phyloP scores from a whole-genome alignment of 2,329 filamentous ascomycete genomes.

The Emergomyces orientalis region DNA sequence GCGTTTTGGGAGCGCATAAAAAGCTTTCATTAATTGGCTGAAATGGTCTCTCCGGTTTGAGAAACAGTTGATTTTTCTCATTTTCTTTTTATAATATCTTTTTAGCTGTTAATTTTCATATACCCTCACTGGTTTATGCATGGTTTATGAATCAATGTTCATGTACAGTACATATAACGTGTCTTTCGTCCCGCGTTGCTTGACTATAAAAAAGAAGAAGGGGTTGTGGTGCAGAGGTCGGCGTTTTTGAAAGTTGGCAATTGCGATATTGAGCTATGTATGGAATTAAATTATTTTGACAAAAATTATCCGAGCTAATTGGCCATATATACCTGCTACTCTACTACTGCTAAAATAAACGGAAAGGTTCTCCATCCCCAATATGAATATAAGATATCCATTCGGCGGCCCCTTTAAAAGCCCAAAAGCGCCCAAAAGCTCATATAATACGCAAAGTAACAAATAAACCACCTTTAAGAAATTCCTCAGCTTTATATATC shows the following conservation, averaged over 20 bases:
- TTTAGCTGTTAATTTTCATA: neutral
- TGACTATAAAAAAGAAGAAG: too few relatives aligned
- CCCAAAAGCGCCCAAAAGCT: too few relatives aligned
- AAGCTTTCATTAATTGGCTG: neutral
- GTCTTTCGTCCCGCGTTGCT: too few relatives aligned
- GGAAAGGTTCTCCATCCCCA: too few relatives aligned
- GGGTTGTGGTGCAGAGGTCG: neutral
- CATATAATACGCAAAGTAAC: too few relatives aligned
- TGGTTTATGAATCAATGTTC: neutral
- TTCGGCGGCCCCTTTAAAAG: too few relatives aligned
- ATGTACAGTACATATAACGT: neutral
- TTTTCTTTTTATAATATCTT: neutral
- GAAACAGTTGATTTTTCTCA: neutral
- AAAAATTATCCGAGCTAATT: neutral
- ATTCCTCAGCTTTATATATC: too few relatives aligned
- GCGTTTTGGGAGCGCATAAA: neutral
- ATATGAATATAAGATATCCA: too few relatives aligned
- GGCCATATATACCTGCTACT: too few relatives aligned
- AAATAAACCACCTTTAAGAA: too few relatives aligned
- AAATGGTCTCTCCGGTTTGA: neutral
- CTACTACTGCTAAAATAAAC: too few relatives aligned
- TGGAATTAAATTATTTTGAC: too few relatives aligned
- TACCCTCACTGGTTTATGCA: slow-evolving; percentile 2
- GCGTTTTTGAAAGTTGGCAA: neutral
- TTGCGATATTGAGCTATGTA: neutral